Base-by-base conservation (phyloP, 768 basidiomycete genomes). In the Suillus subalutaceus region DNA sequence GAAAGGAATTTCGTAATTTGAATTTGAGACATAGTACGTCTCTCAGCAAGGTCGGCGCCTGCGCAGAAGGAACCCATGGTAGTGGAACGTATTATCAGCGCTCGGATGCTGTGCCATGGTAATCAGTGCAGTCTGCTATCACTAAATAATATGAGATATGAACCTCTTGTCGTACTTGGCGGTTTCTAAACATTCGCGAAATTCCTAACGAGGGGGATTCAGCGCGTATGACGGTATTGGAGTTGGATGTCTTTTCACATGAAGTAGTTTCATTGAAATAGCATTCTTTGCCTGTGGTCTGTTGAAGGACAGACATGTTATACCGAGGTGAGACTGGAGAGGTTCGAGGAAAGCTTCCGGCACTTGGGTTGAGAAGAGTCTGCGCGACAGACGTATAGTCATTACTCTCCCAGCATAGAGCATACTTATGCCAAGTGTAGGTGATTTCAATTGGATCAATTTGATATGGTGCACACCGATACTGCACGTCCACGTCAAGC, bases 41-140 rank as follows among this genome's bases (percentile, higher is more conserved):
- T 83, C 74, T 98, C 96, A 60, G 82, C 82, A 56, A 97, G 86
- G 76, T 98, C 96, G 9, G 96, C 96, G 13, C 96, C 96, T 18
- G 96, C 90, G 74, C 96, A 98, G 79, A 97, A 98, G 3, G 92
- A 83, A 30, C 88, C 89, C n/a, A 83, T 70, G 0, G 88, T 85
- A 1, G 92, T 85, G 8, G 96, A 96, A 63, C 90, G 86, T n/a
- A 98, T 75, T 63, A 98, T 88, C 66, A 98, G 84, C 0, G 91
- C 87, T 65, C 94, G 90, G 62, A 90, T 82, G 65, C 91, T 94
- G 23, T 15, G 30, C 23, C 60, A 20, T 53, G 10, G 6, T 37
- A 43, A 5, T 50, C 30, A 26, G 38, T 55, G 44, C 30, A 62
- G 23, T 37, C 16, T 55, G 40, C 32, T 52, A 56, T 59, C 5